Base-by-base conservation (phyloP, 2,329 filamentous ascomycete genomes). In the Cordyceps farinosa region DNA sequence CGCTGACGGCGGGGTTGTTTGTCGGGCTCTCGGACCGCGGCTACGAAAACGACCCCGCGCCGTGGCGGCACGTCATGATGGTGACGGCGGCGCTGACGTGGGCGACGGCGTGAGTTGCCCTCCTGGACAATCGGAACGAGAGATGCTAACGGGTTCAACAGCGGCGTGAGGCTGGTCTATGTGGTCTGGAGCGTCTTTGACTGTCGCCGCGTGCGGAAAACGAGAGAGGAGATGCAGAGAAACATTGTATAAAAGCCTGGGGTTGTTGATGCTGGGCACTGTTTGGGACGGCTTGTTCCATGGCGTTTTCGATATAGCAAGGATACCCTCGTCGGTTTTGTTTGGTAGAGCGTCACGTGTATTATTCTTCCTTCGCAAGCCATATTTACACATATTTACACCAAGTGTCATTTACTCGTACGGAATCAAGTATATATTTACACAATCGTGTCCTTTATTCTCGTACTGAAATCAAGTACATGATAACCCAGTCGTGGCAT, bases 1-100 rank as follows among this genome's bases (percentile, higher is more conserved):
- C 60, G 13, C 60, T 62, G 22, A 62, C 60, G 52, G 60, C 60
- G 5, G 60, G 60, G 27, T 22, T 51, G 27, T 62, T 62, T 34
- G 60, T 62, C 53, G 60, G 44, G 15, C 38, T 62, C n/a, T 55
- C 60, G 27, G 60, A 62, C 29, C 27, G 17, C 8, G 53, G 52
- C 9, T 56, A 57, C 34, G 44, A 62, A 30, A 32, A 29, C 17
- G 51, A 62, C 11, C 60, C 60, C 6, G 51, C 60, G 44, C 60
- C 60, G 22, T 62, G 60, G 60, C 30, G 44, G 45, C 44, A 51
- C 32, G 60, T 56, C 36, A 56, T 62, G 52, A n/a, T 57, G 42
- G 51, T 62, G 27, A 57, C 60, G 52, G 60, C 60, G 11, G 52
- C 29, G 32, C 44, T 62, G 30, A 62, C 60, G 1, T 62, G 60